These are phyloP conservation scores for Cyclotella cryptica DNA, from an alignment of 108 stramenopile genomes.

Conservation along the genomic window DNA sequence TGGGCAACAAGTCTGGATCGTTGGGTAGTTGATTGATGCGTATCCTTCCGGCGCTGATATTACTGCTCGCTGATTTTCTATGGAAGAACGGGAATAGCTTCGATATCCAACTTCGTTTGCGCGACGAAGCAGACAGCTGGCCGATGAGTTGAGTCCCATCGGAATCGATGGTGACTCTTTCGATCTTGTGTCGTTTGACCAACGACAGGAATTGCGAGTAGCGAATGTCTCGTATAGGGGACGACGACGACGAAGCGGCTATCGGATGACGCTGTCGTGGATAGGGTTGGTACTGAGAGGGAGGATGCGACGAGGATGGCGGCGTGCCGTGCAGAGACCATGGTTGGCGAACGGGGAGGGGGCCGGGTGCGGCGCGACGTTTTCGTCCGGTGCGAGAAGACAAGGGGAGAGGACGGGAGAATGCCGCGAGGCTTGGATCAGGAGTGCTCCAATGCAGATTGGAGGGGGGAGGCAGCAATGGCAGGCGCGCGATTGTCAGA, in stretches of 20 bases:
- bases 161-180: conserved; percentile 86
- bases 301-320: background rate
- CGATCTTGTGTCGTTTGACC: conserved; percentile 66
- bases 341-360: background rate
- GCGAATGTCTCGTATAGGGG: conserved; percentile 58
- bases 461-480: too few relatives aligned
- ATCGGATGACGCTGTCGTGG: conserved; percentile 1
- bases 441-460: too few relatives aligned
- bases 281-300: background rate
- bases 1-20: conserved; percentile 88
- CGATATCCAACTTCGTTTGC: conserved; percentile 20
- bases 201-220: conserved; percentile 80
- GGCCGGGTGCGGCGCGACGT: too few relatives aligned
- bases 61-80: background rate
- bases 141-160: conserved; percentile 91
- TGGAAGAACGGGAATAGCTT: background rate
- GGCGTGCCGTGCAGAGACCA: conserved; percentile 4
- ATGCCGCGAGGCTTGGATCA: too few relatives aligned
- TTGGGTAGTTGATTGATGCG: conserved; percentile 90
- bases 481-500: too few relatives aligned
- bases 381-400: too few relatives aligned
- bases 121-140: conserved; percentile 14
- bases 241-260: background rate
- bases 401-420: too few relatives aligned
- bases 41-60: conserved; percentile 49